Evolutionary conservation across 2,329 filamentous ascomycete species (phyloP).

Genomic region (Aspergillus novofumigatus): DNA sequence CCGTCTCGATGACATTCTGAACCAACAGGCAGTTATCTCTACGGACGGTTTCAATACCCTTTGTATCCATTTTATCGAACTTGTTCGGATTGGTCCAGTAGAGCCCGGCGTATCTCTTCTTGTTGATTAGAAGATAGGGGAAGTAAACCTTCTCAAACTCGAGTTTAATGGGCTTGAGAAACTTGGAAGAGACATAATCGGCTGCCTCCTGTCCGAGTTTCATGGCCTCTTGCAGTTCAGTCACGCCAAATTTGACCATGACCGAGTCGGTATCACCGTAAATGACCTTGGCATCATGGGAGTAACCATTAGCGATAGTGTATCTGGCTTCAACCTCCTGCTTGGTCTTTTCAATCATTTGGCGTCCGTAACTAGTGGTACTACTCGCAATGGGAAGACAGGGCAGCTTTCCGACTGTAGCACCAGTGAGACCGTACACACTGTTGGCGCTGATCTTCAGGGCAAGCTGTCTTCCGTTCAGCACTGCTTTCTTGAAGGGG

Average conservation of each 20-base stretch:
- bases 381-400: conserved; percentile 94
- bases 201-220: conserved; percentile 91
- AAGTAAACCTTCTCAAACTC: conserved; percentile 99
- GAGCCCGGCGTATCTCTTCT: conserved; percentile 96
- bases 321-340: conserved; percentile 89
- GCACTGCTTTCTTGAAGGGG: conserved; percentile 93
- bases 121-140: conserved; percentile 97
- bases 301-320: conserved; percentile 89
- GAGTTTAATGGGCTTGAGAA: conserved; percentile 94
- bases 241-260: conserved; percentile 97
- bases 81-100: conserved; percentile 95
- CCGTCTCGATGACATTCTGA: conserved; percentile 96
- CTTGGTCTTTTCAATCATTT: conserved; percentile 99
- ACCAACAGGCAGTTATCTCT: conserved; percentile 94
- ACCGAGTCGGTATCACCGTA: conserved; percentile 99
- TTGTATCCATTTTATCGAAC: conserved; percentile 99
- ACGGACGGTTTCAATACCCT: conserved; percentile 96
- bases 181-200: conserved; percentile 82
- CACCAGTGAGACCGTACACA: conserved; percentile 95
- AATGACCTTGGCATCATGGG: conserved; percentile 91
- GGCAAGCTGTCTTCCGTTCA: conserved; percentile 94
- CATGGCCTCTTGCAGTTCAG: conserved; percentile 84
- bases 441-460: conserved; percentile 97
- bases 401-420: conserved; percentile 90
- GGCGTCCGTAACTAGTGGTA: conserved; percentile 92